phyloP scores from a whole-genome alignment of 768 basidiomycete species.

The Leccinum subgranulosum region DNA sequence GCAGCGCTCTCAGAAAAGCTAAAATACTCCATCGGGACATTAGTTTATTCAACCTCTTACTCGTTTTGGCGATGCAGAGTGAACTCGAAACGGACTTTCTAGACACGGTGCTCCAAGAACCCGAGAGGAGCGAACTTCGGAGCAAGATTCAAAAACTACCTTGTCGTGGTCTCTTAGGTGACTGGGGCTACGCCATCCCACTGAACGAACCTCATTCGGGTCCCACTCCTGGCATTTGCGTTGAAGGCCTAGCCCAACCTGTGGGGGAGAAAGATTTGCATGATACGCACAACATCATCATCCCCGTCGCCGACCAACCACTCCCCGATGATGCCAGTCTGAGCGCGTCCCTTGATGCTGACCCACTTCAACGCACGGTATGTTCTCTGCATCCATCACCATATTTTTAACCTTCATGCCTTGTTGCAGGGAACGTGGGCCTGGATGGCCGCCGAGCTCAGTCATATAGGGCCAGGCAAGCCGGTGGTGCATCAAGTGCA shows the following conservation, averaged over 20 bases:
- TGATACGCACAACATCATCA: not conserved
- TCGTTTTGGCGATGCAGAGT: not conserved
- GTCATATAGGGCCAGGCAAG: not conserved
- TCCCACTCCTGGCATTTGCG: too few relatives aligned
- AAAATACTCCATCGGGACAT: conserved; percentile 1
- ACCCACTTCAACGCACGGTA: not conserved
- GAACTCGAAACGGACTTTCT: not conserved
- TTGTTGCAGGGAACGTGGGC: not conserved
- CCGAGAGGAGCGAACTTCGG: not conserved
- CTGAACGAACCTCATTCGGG: too few relatives aligned
- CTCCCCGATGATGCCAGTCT: not conserved
- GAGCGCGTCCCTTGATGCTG: not conserved
- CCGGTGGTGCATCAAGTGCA: not conserved
- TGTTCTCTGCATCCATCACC: too few relatives aligned
- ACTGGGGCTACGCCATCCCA: conserved; percentile 7
- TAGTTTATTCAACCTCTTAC: conserved; percentile 7
- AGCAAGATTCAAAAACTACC: not conserved
- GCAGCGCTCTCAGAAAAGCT: not conserved
- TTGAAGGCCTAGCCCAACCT: too few relatives aligned
- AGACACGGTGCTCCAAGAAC: not conserved
- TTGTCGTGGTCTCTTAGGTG: not conserved
- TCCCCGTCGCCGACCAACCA: not conserved
- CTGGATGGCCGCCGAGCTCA: conserved; percentile 8
- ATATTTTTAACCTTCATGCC: too few relatives aligned
- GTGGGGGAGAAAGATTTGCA: not conserved